phyloP scores from a whole-genome alignment of 192 early-diverging fungal species.

The Coemansia sp. region DNA sequence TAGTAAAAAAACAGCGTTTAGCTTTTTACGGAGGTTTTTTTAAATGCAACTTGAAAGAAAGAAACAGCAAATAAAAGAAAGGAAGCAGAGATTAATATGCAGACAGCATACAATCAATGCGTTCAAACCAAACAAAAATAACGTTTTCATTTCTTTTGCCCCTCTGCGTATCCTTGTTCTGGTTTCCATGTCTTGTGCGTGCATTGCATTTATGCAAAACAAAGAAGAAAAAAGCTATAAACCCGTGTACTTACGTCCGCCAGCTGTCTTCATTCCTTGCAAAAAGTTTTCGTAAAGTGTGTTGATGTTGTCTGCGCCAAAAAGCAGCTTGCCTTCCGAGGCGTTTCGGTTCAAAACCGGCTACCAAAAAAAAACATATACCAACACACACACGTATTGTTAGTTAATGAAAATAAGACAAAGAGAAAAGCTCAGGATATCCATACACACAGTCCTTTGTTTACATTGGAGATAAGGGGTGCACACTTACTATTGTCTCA shows the following conservation, averaged over 20 bases:
- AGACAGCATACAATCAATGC: too few species aligned
- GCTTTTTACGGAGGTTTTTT: too few species aligned
- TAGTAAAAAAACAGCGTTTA: neutral
- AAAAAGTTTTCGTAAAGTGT: conserved; percentile 79
- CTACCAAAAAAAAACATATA: conserved; percentile 29
- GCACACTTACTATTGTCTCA: conserved; percentile 45
- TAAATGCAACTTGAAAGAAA: neutral
- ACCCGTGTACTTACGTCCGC: conserved; percentile 51
- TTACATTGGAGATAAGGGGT: neutral
- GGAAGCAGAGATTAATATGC: too few species aligned
- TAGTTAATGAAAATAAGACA: neutral
- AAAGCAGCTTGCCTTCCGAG: conserved; percentile 52
- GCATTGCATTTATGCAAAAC: conserved; percentile 1
- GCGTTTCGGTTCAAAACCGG: conserved; percentile 51
- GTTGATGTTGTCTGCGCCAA: conserved; percentile 56
- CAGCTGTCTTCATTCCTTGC: conserved; percentile 65
- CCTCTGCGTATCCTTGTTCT: too few species aligned
- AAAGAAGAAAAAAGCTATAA: too few species aligned
- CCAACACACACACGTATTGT: too few species aligned
- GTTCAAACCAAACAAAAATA: too few species aligned
- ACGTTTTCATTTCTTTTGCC: neutral
- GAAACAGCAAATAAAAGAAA: too few species aligned
- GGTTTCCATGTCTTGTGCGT: too few species aligned
- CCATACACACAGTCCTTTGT: too few species aligned
- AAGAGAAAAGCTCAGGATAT: too few species aligned